Evolutionary conservation across 2,329 filamentous ascomycete genomes (phyloP).

Genomic region (Septoria petroselini): DNA sequence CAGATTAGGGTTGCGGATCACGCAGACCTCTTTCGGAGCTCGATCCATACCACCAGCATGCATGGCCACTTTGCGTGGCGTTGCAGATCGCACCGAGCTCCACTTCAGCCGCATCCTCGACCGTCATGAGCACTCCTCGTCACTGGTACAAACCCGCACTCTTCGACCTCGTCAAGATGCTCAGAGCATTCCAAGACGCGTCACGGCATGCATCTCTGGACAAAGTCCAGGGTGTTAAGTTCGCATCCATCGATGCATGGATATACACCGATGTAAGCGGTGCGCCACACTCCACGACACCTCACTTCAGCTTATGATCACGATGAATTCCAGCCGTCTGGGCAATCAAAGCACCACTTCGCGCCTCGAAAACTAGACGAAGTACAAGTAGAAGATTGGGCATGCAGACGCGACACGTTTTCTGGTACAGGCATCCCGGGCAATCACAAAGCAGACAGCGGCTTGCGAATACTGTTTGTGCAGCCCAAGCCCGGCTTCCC

Average conservation of each 20-base stretch:
- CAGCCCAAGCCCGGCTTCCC: conserved; percentile 11
- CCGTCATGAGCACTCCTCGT: background rate
- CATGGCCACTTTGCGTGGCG: too few species aligned
- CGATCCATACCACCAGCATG: too few species aligned
- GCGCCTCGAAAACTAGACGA: background rate
- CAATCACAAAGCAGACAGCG: background rate
- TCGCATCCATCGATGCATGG: conserved; percentile 5
- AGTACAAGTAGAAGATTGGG: conserved; percentile 10
- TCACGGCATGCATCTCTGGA: background rate
- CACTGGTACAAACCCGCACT: background rate
- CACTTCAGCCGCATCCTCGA: background rate
- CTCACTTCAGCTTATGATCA: background rate
- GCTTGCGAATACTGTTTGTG: conserved; percentile 14
- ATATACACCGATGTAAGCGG: conserved; percentile 1
- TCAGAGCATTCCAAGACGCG: conserved; percentile 5
- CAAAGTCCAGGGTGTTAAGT: background rate
- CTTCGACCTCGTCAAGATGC: background rate
- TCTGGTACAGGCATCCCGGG: background rate
- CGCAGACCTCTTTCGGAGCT: too few species aligned
- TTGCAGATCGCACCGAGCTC: too few species aligned
- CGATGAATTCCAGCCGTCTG: background rate
- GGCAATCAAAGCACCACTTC: background rate
- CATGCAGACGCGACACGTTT: background rate
- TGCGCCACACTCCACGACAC: background rate
- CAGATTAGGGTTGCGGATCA: too few species aligned